Evolutionary conservation across 345 rosid genomes (phyloP), one percentile per base, ranked within the genome.

Genomic region (Conringia planisiliqua): DNA sequence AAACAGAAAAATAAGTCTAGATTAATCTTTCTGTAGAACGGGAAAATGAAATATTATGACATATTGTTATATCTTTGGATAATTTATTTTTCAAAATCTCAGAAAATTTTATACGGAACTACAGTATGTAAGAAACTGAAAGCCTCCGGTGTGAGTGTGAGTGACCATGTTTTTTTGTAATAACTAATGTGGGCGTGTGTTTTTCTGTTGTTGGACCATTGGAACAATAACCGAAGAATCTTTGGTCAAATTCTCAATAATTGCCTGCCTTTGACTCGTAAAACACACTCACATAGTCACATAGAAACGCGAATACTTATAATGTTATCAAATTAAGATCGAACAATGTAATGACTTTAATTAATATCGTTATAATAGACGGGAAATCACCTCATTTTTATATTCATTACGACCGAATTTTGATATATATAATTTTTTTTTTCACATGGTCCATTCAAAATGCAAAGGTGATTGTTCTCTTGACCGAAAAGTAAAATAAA

Each of bases 401-500:
- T 14, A 55, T 0, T 9, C 59, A 3, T 6, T 48, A 35, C 6
- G 50, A 26, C 56, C 58, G 33, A 35, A 43, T 44, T 24, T 55
- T 3, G 14, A 6, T 24, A 20, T 51, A 11, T 24, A 20, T 30
- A 50, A 48, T 44, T 62, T 54, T 13, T 29, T 13, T 30, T 29
- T 17, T 62, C 66, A 27, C 57, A 52, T 62, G 52, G 76, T 62
- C 76, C 76, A 55, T 46, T 64, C 61, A 64, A 70, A 63, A 36
- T 70, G 67, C 67, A 77, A 77, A 77, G 76, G 66, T 63, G 66
- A 70, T 63, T 56, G 71, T 64, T 77, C 80, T 77, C 72, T 70
- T 77, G 80, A 77, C 80, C 67, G 20, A 56, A 56, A 67, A 46
- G 35, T 77, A 63, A 63, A 76, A 17, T 54, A 52, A 42, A 61